Evolutionary conservation across 164 flowering plant species (phyloP).

Genomic region (Dillenia suffruticosa): DNA sequence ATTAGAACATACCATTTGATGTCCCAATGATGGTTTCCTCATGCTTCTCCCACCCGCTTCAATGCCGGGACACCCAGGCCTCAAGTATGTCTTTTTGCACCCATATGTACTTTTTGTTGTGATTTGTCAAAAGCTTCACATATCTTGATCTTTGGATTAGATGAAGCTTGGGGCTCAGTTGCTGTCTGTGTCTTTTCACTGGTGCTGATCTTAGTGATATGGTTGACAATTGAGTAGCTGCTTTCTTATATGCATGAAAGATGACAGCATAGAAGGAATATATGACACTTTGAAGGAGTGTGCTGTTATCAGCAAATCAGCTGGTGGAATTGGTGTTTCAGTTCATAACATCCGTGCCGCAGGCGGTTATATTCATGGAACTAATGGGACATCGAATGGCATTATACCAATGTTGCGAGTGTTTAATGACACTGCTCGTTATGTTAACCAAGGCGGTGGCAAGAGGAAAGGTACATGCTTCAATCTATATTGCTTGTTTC

Average conservation of each 20-base stretch:
- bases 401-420: constrained; percentile 96
- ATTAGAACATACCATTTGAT: constrained; percentile 87
- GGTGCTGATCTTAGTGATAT: constrained; percentile 4
- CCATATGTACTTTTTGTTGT: not conserved
- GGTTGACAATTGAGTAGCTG: constrained; percentile 86
- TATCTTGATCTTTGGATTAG: not conserved
- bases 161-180: too few relatives aligned
- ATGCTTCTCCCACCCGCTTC: constrained; percentile 98
- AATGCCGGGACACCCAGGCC: constrained; percentile 98
- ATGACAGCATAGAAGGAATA: constrained; percentile 97
- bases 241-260: constrained; percentile 95
- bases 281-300: constrained; percentile 97
- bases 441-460: constrained; percentile 99
- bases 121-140: not conserved
- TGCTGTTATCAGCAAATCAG: constrained; percentile 99
- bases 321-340: constrained; percentile 99
- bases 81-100: constrained; percentile 47
- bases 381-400: constrained; percentile 99
- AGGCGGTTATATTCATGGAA: constrained; percentile 96
- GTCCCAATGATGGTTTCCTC: constrained; percentile 99
- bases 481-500: not conserved
- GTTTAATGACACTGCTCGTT: constrained; percentile 98
- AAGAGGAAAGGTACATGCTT: constrained; percentile 80
- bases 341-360: constrained; percentile 94
- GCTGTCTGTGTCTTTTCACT: not conserved